Conservation (phyloP, 2,329 filamentous ascomycete species). For the Calonectria henricotiae region DNA sequence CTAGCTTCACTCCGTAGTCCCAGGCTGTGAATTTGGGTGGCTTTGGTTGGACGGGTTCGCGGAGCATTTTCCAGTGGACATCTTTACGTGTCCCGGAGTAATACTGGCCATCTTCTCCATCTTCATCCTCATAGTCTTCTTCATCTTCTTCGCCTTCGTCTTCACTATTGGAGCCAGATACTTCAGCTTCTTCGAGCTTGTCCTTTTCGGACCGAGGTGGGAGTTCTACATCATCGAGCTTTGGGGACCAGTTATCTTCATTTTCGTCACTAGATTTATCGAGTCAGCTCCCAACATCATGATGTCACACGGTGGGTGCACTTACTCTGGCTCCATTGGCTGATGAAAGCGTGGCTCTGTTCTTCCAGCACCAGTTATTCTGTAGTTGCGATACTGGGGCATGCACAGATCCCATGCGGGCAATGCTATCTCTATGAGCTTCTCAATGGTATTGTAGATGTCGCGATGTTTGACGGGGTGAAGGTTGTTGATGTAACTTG, state of each 20-base stretch:
- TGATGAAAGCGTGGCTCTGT: constrained; percentile 36
- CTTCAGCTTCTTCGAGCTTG: neutral
- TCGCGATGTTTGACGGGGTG: constrained; percentile 56
- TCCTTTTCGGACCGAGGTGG: constrained; percentile 31
- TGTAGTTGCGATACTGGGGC: constrained; percentile 59
- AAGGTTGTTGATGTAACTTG: constrained; percentile 66
- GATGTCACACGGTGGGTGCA: constrained; percentile 47
- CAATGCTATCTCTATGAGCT: constrained; percentile 57
- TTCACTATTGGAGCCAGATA: constrained; percentile 6
- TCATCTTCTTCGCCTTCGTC: constrained; percentile 39
- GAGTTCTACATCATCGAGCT: neutral
- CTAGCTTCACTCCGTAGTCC: constrained; percentile 39
- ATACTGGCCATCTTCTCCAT: neutral
- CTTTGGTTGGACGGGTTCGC: constrained; percentile 39
- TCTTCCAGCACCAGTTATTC: constrained; percentile 41
- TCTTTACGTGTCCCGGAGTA: constrained; percentile 5
- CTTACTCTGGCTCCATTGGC: constrained; percentile 37
- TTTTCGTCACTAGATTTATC: neutral
- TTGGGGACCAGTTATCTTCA: constrained; percentile 27
- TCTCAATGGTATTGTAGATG: constrained; percentile 58
- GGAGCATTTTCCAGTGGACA: constrained; percentile 20
- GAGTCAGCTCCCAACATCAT: constrained; percentile 41
- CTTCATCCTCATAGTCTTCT: neutral
- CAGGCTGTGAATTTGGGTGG: constrained; percentile 59
- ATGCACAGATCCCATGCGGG: constrained; percentile 67